Conservation (phyloP, 2,329 filamentous ascomycete genomes). For the Drechslerella stenobrocha region DNA sequence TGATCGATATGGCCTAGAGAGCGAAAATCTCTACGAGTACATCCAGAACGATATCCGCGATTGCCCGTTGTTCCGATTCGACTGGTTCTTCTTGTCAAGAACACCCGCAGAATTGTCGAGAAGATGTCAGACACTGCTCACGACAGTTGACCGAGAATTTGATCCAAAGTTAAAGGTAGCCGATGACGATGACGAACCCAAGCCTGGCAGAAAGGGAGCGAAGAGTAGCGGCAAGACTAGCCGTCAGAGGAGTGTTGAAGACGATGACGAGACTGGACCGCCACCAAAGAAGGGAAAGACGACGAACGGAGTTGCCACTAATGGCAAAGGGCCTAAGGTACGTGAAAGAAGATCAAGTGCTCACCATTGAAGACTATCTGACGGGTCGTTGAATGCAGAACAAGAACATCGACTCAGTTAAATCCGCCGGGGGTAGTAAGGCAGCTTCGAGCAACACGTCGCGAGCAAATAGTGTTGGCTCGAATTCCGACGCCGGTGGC, state of each 20-base stretch:
- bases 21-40: slow-evolving; percentile 84
- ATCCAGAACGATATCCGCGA: slow-evolving; percentile 98
- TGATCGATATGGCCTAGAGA: slow-evolving; percentile 88
- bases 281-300: slow-evolving; percentile 88
- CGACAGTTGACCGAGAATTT: slow-evolving; percentile 92
- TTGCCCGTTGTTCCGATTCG: slow-evolving; percentile 91
- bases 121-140: slow-evolving; percentile 89
- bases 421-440: slow-evolving; percentile 70
- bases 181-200: slow-evolving; percentile 60
- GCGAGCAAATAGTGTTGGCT: slow-evolving; percentile 83
- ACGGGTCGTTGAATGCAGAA: slow-evolving; percentile 64
- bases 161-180: slow-evolving; percentile 67
- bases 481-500: slow-evolving; percentile 63
- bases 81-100: slow-evolving; percentile 98
- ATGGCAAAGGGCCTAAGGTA: slow-evolving; percentile 53
- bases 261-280: slow-evolving; percentile 77
- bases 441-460: slow-evolving; percentile 75
- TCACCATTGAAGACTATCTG: no score
- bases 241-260: slow-evolving; percentile 62
- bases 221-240: slow-evolving; percentile 73
- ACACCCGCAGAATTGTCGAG: slow-evolving; percentile 90
- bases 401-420: slow-evolving; percentile 87
- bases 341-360: no score
- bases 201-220: slow-evolving; percentile 56
- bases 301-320: slow-evolving; percentile 41